Evolutionary conservation across 176 grass and related monocot species (phyloP).

Genomic region (Avena atlantica): DNA sequence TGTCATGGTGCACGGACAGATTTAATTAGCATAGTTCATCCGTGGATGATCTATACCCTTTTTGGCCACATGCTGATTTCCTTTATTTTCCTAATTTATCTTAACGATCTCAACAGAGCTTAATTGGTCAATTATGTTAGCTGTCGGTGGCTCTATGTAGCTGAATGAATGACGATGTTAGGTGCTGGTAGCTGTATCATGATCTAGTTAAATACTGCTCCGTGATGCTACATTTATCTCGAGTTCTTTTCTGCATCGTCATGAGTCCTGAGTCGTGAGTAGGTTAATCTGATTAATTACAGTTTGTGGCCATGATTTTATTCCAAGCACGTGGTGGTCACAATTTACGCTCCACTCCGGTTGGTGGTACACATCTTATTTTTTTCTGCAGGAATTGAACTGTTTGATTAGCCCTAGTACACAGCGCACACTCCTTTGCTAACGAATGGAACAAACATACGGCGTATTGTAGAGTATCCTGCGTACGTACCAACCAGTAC

Average conservation of each 20-base stretch:
- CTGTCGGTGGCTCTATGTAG: neutral
- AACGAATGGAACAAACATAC: neutral
- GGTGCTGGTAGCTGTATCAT: no score
- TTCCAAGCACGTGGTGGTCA: no score
- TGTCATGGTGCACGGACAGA: slow-evolving; percentile 3
- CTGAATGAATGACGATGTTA: neutral
- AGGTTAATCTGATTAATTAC: neutral
- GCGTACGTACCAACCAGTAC: neutral
- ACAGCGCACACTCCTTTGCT: neutral
- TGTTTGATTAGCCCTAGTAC: neutral
- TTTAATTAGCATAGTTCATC: neutral
- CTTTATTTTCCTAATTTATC: neutral
- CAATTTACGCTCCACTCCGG: no score
- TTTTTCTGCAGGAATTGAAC: neutral
- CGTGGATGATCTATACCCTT: neutral
- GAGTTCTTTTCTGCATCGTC: neutral
- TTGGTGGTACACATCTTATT: no score
- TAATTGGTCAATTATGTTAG: neutral
- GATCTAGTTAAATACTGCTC: neutral
- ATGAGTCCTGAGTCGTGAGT: neutral
- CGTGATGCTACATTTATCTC: neutral
- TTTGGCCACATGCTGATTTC: neutral
- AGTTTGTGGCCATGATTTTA: neutral
- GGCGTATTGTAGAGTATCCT: neutral
- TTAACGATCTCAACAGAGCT: neutral